These are phyloP conservation scores for Prinsepia uniflora DNA, from an alignment of 306 rosid genomes.

Conservation along the genomic window DNA sequence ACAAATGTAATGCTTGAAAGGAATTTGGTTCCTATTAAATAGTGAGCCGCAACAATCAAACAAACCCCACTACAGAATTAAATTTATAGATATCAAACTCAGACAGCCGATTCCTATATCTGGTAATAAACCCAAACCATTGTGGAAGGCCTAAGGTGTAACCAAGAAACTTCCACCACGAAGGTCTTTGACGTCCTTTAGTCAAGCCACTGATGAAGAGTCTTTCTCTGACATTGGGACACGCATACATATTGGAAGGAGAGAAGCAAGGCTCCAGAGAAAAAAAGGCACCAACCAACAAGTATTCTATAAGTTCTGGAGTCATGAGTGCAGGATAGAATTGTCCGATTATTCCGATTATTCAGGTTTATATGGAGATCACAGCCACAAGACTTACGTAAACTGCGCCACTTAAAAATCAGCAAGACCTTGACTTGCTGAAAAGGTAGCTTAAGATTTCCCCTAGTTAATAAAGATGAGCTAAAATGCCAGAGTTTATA, in stretches of 20 bases:
- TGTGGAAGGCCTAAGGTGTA: background rate
- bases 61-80: background rate
- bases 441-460: no score
- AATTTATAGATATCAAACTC: no score
- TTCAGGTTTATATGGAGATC: no score
- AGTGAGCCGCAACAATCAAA: background rate
- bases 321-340: background rate
- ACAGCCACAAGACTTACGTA: no score
- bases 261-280: no score
- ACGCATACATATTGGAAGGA: no score
- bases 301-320: background rate
- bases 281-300: no score
- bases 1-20: slow-evolving; percentile 12
- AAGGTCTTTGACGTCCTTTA: background rate
- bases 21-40: no score
- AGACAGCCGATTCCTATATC: background rate
- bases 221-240: background rate
- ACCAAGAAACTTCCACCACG: background rate
- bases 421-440: no score
- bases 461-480: no score
- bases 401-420: no score
- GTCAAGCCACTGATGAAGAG: background rate
- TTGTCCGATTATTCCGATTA: background rate
- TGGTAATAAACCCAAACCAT: background rate
- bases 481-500: no score